A percentile compares a stretch with the other conserved stretches of the same genome.
Conservation (phyloP, 2,329 filamentous ascomycete species). For the Neopestalotiopsis clavispora region DNA sequence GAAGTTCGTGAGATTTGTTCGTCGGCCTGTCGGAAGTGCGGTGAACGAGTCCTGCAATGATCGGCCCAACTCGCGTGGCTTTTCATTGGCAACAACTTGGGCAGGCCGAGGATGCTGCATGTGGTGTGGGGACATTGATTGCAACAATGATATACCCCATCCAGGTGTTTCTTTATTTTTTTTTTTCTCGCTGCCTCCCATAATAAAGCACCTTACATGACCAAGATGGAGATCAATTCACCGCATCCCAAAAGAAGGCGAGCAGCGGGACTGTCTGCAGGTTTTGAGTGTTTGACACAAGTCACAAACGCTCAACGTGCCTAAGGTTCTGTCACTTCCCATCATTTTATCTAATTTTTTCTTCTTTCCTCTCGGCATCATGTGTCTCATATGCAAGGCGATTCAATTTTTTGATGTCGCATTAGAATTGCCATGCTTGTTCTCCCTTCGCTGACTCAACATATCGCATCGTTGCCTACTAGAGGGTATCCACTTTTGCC, state of each 20-base stretch:
- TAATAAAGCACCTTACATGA: constrained; percentile 6
- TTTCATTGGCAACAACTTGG: constrained; percentile 12
- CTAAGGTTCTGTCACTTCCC: not conserved
- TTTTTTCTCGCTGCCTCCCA: not conserved
- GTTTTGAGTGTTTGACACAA: constrained; percentile 3
- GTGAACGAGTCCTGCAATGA: constrained; percentile 12
- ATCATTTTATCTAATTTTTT: not conserved
- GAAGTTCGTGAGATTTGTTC: not conserved
- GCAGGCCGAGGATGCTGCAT: constrained; percentile 9
- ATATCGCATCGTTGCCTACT: not conserved
- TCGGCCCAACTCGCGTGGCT: constrained; percentile 10
- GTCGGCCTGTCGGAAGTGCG: constrained; percentile 4
- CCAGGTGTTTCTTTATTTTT: not conserved
- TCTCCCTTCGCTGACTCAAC: not conserved
- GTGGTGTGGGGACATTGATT: constrained; percentile 14
- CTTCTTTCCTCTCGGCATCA: not conserved
- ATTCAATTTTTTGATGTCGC: not conserved
- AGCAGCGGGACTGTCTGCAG: not conserved
- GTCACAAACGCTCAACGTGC: not conserved
- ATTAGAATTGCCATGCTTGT: not conserved
- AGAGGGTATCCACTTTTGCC: not conserved
- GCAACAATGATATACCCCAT: constrained; percentile 9
- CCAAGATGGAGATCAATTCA: constrained; percentile 6
- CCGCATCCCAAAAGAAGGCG: constrained; percentile 1
- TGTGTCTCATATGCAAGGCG: not conserved